Conservation (phyloP, 768 basidiomycete species). For the Naganishia randhawae region DNA sequence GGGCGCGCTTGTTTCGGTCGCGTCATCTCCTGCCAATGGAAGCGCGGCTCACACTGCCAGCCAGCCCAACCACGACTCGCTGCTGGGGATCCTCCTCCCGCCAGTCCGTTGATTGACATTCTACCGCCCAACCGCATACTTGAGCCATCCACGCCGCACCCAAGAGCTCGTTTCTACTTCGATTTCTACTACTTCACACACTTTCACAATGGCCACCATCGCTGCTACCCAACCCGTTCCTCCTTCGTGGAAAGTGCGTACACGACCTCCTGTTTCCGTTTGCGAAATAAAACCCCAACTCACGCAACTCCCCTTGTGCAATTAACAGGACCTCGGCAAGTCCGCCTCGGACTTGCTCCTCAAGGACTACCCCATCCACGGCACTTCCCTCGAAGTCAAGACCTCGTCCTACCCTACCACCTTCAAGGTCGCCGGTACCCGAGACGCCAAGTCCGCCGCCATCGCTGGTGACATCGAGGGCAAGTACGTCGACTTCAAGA, state of each 20-base stretch:
- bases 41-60: not conserved
- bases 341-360: constrained; percentile 88
- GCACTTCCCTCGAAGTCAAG: constrained; percentile 54
- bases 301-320: not conserved
- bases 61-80: not conserved
- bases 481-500: constrained; percentile 85
- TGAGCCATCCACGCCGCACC: not conserved
- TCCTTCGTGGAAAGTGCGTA: constrained; percentile 15
- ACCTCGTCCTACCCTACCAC: constrained; percentile 58
- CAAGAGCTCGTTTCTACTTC: not conserved
- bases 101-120: constrained; percentile 6
- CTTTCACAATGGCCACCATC: constrained; percentile 8
- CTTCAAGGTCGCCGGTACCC: constrained; percentile 86
- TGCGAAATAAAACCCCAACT: not conserved
- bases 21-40: not conserved
- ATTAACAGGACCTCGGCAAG: constrained; percentile 63
- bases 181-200: not conserved
- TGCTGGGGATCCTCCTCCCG: not conserved
- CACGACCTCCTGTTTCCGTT: not conserved
- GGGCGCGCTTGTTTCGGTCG: not conserved
- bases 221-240: constrained; percentile 23
- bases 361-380: constrained; percentile 82
- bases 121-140: not conserved
- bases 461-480: constrained; percentile 91
- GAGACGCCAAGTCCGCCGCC: constrained; percentile 66